Evolutionary conservation across 345 rosid species (phyloP).

Genomic region (Salix brachista): DNA sequence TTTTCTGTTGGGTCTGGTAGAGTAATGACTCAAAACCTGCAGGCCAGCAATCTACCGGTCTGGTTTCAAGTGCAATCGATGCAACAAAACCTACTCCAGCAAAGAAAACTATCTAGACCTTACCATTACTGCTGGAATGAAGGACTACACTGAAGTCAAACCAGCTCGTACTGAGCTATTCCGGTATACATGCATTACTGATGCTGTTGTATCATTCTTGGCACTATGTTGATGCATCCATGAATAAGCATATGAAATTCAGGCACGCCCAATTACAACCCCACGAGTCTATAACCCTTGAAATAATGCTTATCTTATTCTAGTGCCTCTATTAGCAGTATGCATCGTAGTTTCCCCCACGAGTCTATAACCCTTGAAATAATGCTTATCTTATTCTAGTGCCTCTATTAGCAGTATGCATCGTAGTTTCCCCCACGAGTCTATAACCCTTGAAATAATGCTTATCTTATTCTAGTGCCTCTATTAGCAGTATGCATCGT

Average conservation of each 20-base stretch:
- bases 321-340: background rate
- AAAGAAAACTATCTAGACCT: conserved; percentile 77
- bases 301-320: background rate
- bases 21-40: conserved; percentile 17
- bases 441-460: background rate
- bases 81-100: conserved; percentile 80
- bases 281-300: background rate
- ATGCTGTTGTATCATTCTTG: background rate
- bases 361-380: background rate
- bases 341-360: background rate
- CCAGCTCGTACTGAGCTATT: conserved; percentile 73
- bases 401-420: background rate
- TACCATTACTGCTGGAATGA: conserved; percentile 68
- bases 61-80: conserved; percentile 75
- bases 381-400: background rate
- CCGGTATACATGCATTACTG: conserved; percentile 40
- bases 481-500: background rate
- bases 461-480: background rate
- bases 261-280: background rate
- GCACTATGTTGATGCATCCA: background rate
- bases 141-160: conserved; percentile 60
- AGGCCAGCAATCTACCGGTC: conserved; percentile 87
- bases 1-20: too few species aligned
- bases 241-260: background rate
- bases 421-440: background rate